These are phyloP conservation scores for Eruca vesicaria DNA, from an alignment of 441 rosid species.

Conservation along the genomic window DNA sequence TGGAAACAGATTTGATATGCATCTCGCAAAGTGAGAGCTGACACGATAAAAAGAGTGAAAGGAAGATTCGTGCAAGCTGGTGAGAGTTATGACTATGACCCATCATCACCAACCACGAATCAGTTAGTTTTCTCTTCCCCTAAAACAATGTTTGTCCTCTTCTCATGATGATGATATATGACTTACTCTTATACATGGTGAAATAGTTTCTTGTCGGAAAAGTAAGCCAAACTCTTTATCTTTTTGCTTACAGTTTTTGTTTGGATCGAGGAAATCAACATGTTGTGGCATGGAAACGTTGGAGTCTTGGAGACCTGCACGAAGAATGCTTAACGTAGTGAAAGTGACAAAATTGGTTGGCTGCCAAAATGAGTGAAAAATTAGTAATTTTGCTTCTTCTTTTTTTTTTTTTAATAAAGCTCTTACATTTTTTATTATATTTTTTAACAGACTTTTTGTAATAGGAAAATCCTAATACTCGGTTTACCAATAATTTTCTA, in stretches of 20 bases:
- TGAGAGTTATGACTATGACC: slow-evolving; percentile 75
- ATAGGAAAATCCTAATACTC: not conserved
- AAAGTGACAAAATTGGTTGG: not conserved
- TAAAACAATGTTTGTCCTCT: no score
- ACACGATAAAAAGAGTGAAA: slow-evolving; percentile 74
- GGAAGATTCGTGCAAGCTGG: slow-evolving; percentile 87
- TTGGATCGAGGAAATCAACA: slow-evolving; percentile 24
- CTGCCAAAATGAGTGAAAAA: not conserved
- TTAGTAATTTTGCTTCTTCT: not conserved
- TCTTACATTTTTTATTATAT: not conserved
- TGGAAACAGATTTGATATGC: slow-evolving; percentile 79
- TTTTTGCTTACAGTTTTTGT: not conserved
- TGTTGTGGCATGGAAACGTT: slow-evolving; percentile 6
- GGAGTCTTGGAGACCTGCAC: slow-evolving; percentile 4
- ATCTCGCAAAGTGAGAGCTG: slow-evolving; percentile 79
- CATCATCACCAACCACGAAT: slow-evolving; percentile 25
- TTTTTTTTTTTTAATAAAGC: not conserved
- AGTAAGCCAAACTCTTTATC: not conserved
- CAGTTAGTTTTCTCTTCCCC: no score
- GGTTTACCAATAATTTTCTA: not conserved
- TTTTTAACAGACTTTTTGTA: not conserved
- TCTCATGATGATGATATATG: not conserved
- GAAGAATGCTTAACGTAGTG: not conserved
- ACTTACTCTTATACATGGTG: not conserved
- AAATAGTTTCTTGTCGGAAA: not conserved